These are phyloP conservation scores for Aspergillus amoenus DNA, from an alignment of 2,329 filamentous ascomycete genomes.

Conservation along the genomic window DNA sequence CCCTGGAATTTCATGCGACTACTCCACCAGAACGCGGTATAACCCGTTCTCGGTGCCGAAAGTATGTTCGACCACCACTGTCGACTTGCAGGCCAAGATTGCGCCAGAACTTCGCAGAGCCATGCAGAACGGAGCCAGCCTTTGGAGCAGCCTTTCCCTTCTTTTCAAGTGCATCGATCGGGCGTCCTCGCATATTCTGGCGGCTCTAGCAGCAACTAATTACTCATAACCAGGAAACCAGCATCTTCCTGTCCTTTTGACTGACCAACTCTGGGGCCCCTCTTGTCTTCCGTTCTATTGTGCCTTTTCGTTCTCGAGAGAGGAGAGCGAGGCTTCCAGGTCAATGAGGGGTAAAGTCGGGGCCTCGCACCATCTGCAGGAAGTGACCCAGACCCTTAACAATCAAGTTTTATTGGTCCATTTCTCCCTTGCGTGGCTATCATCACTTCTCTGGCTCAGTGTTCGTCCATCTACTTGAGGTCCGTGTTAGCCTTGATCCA, in stretches of 20 bases:
- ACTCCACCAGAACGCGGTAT: slow-evolving; percentile 21
- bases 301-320: background rate
- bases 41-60: slow-evolving; percentile 1
- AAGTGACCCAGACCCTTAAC: slow-evolving; percentile 13
- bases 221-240: background rate
- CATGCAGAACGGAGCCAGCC: background rate
- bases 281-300: background rate
- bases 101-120: slow-evolving; percentile 12
- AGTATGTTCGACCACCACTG: slow-evolving; percentile 1
- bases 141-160: background rate
- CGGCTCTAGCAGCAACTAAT: background rate
- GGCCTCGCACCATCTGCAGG: slow-evolving; percentile 13
- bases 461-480: slow-evolving; percentile 10
- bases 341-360: slow-evolving; percentile 5
- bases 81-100: slow-evolving; percentile 5
- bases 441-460: slow-evolving; percentile 4
- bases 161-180: background rate
- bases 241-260: background rate
- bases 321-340: background rate
- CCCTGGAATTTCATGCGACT: slow-evolving; percentile 6
- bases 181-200: background rate
- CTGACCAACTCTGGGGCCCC: background rate
- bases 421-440: slow-evolving; percentile 21
- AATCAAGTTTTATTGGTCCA: slow-evolving; percentile 12
- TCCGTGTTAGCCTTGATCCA: slow-evolving; percentile 4